Evolutionary conservation across 768 basidiomycete genomes (phyloP), one percentile per base, ranked within the genome.

Genomic region (Dentipellis sp.): DNA sequence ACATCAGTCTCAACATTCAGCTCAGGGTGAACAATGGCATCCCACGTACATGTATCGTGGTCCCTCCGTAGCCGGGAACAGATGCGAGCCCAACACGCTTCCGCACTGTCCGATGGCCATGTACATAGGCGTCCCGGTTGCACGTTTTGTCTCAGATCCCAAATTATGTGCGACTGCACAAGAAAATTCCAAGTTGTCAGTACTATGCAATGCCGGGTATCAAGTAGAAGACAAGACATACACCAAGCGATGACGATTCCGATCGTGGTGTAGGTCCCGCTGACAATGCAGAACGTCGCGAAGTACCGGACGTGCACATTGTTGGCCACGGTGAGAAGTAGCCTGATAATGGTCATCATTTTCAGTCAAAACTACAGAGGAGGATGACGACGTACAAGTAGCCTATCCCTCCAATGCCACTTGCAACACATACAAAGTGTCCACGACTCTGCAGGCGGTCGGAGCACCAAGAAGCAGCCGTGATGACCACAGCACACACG

Each of bases 31-130:
- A 21, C 37, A 45, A 59, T 50, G 11, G 23, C 36, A 21, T 29
- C 6, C 29, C 29, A 63, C 82, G 60, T 51, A 88, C 86, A 78
- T 78, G 59, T 88, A 90, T 39, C 69, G 69, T 1, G 88, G 88
- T 0, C 80, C 79, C 39, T 88, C 80, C 0, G 75, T 73, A 14
- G 75, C 70, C 0, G 86, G 88, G 67, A 81, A 89, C 11, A 90
- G 70, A 57, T 88, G 85, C 0, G 86, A 78, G n/a, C 86, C 87
- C n/a, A 87, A 73, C 49, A 88, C 69, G 58, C 86, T 86, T 11
- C 86, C 88, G 52, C 85, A 81, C 64, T 90, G 88, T 0, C 88
- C 88, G 38, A 90, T 87, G 10, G 84, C 78, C 82, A 88, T 88
- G 65, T 88, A 88, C 69, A 86, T 76, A 9, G 86, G 85, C 35